These are phyloP conservation scores for Macrotyloma uniflorum DNA, from an alignment of 306 rosid genomes.

Conservation along the genomic window DNA sequence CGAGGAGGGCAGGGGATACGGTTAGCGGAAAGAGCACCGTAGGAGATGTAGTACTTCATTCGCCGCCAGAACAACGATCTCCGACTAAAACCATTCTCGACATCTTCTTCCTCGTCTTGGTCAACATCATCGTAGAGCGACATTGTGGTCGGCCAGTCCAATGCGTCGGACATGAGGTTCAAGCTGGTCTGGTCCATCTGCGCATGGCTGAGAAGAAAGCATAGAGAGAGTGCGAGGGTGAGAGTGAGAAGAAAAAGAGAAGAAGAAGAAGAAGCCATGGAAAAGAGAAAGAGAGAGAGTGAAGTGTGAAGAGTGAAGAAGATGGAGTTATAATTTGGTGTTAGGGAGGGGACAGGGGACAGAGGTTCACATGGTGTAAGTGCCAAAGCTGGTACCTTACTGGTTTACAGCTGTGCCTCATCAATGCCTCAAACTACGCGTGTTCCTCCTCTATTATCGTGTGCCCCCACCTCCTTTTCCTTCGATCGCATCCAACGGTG, in stretches of 20 bases:
- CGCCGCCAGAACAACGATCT: constrained; percentile 84
- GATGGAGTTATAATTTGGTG: neutral
- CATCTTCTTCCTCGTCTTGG: constrained; percentile 34
- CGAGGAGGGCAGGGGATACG: constrained; percentile 95
- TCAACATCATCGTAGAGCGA: constrained; percentile 44
- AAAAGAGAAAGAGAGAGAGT: neutral
- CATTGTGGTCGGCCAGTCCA: constrained; percentile 72
- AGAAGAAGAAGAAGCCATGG: constrained; percentile 38
- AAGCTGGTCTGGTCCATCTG: constrained; percentile 63
- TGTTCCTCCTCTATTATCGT: constrained; percentile 20
- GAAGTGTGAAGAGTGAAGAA: neutral
- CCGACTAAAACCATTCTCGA: constrained; percentile 48
- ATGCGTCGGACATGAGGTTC: constrained; percentile 58
- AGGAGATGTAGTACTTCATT: constrained; percentile 75
- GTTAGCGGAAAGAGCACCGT: constrained; percentile 90
- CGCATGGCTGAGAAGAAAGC: constrained; percentile 20
- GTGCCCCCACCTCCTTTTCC: constrained; percentile 30
- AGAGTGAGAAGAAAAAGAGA: constrained; percentile 26
- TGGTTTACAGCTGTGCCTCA: constrained; percentile 69
- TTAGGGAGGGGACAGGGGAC: neutral
- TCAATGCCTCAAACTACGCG: constrained; percentile 49
- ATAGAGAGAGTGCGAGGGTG: constrained; percentile 9
- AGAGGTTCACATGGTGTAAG: constrained; percentile 68
- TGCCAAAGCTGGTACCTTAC: constrained; percentile 31
- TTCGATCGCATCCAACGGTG: neutral